phyloP scores from a whole-genome alignment of 768 basidiomycete species.

The Boletales sp. region DNA sequence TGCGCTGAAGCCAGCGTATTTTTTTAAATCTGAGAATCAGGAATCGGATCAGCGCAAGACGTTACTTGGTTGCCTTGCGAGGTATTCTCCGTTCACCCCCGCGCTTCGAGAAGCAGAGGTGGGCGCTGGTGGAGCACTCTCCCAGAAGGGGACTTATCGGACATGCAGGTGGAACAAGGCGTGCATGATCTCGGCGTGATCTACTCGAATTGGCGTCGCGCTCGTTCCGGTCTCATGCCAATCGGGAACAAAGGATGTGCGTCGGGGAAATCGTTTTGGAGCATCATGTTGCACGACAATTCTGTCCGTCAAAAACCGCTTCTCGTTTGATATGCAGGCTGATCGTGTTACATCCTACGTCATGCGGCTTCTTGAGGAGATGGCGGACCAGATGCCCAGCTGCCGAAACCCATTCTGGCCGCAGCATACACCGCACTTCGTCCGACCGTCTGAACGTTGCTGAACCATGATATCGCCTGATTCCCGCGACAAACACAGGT shows the following conservation, averaged over 20 bases:
- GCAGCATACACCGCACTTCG: slow-evolving; percentile 59
- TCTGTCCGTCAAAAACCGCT: slow-evolving; percentile 7
- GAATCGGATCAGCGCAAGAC: slow-evolving; percentile 40
- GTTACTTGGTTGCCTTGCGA: slow-evolving; percentile 71
- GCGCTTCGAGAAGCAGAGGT: slow-evolving; percentile 58
- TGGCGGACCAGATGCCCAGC: slow-evolving; percentile 35
- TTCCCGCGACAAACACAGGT: too few relatives aligned
- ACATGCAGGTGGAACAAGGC: slow-evolving; percentile 54
- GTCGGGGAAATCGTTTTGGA: slow-evolving; percentile 8
- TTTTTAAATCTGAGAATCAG: slow-evolving; percentile 17
- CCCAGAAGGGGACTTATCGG: slow-evolving; percentile 1
- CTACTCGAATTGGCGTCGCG: slow-evolving; percentile 69
- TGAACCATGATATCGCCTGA: slow-evolving; percentile 38
- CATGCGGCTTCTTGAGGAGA: slow-evolving; percentile 55
- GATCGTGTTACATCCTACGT: slow-evolving; percentile 60
- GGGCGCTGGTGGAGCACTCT: not conserved
- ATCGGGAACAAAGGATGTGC: slow-evolving; percentile 6
- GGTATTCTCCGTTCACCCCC: slow-evolving; percentile 79
- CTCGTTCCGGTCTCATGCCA: slow-evolving; percentile 40
- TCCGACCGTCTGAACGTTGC: slow-evolving; percentile 75
- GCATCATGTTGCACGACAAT: slow-evolving; percentile 15
- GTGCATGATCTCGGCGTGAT: slow-evolving; percentile 71
- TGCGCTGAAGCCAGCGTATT: not conserved
- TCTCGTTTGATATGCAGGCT: slow-evolving; percentile 37
- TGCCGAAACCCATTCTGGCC: slow-evolving; percentile 51